Evolutionary conservation across 202 grass and related monocot species (phyloP).

Genomic region (Bolboschoenoplectus hybrid): DNA sequence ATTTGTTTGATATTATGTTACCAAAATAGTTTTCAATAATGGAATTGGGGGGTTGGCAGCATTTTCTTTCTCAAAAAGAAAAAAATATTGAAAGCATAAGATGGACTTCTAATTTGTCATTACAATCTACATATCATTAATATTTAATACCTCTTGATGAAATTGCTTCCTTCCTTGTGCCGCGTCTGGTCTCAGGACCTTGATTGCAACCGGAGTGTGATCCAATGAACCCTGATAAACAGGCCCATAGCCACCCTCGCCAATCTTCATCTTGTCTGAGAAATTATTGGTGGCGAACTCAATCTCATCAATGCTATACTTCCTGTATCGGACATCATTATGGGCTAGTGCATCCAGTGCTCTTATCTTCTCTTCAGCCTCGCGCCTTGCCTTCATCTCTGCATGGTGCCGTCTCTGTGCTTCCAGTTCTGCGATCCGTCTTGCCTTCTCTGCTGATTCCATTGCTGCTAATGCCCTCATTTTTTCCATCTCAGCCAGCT

Average conservation of each 20-base stretch:
- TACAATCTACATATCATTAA: not conserved
- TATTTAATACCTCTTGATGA: constrained; percentile 71
- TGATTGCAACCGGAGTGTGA: constrained; percentile 91
- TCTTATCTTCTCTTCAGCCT: constrained; percentile 79
- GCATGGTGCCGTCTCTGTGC: constrained; percentile 67
- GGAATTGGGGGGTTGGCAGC: too few relatives aligned
- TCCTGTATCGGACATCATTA: constrained; percentile 73
- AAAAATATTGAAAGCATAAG: not conserved
- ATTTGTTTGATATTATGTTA: too few relatives aligned
- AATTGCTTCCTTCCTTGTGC: constrained; percentile 90
- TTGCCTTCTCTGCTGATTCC: constrained; percentile 79
- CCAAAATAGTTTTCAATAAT: too few relatives aligned
- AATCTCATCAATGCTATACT: constrained; percentile 89
- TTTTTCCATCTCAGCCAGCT: constrained; percentile 77
- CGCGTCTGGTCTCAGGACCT: constrained; percentile 74
- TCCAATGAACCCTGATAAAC: constrained; percentile 81
- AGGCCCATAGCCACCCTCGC: constrained; percentile 91
- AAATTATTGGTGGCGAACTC: constrained; percentile 78
- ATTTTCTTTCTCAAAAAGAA: not conserved
- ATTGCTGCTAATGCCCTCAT: constrained; percentile 70
- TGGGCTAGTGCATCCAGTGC: constrained; percentile 58
- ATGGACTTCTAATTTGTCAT: not conserved
- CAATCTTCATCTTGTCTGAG: constrained; percentile 77
- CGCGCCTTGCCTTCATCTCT: constrained; percentile 70
- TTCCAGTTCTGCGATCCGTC: constrained; percentile 78